These are phyloP conservation scores for Wickerhamiella domercqiae DNA, from an alignment of 805 yeast species.

Conservation along the genomic window DNA sequence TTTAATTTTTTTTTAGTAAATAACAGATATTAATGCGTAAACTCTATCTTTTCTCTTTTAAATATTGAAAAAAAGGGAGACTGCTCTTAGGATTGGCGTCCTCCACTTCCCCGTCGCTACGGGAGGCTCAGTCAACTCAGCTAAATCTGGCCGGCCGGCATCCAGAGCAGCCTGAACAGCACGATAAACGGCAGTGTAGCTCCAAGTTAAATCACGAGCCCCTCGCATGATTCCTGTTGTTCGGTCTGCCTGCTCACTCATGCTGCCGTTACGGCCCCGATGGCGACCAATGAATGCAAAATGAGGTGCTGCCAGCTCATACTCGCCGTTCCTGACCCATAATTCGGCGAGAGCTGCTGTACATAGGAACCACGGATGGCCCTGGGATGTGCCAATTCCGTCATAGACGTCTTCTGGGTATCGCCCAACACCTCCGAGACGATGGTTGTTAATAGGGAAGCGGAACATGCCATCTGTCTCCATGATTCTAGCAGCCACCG, in stretches of 20 bases:
- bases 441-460: conserved; percentile 51
- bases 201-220: conserved; percentile 80
- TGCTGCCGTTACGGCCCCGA: conserved; percentile 41
- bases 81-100: too few species aligned
- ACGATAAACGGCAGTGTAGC: conserved; percentile 47
- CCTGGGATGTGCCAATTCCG: conserved; percentile 55
- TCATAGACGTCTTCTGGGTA: conserved; percentile 88
- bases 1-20: too few species aligned
- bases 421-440: conserved; percentile 42
- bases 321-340: conserved; percentile 2
- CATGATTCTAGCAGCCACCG: conserved; percentile 20
- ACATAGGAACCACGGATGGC: conserved; percentile 84
- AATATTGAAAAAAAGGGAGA: too few species aligned
- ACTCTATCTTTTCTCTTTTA: too few species aligned
- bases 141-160: conserved; percentile 1
- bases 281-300: conserved; percentile 31
- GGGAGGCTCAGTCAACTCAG: background rate
- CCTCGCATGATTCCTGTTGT: conserved; percentile 78
- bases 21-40: too few species aligned
- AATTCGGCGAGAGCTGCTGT: conserved; percentile 25
- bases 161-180: background rate
- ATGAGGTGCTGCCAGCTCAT: conserved; percentile 5
- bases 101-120: too few species aligned
- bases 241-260: conserved; percentile 82
- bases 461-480: conserved; percentile 53